phyloP scores from a whole-genome alignment of 2,329 filamentous ascomycete genomes.

The Penicillium aurantiogriseum region DNA sequence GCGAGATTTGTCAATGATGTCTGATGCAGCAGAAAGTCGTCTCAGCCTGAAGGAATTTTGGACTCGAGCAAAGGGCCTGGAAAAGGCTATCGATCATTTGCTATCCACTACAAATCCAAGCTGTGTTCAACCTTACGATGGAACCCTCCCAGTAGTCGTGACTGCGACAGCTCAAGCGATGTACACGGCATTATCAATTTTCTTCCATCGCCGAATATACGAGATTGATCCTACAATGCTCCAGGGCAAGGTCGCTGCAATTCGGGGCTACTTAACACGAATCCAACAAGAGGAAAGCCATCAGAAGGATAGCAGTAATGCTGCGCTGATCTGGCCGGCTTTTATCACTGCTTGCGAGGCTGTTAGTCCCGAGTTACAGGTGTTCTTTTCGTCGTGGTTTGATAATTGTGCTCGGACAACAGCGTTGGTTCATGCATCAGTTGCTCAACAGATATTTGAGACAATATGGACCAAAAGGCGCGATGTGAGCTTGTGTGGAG shows the following conservation, averaged over 20 bases:
- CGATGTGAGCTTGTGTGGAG: constrained; percentile 1
- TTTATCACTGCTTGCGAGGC: constrained; percentile 24
- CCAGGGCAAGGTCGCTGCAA: constrained; percentile 9
- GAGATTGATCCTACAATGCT: constrained; percentile 15
- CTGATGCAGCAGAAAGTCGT: not conserved
- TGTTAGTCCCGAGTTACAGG: constrained; percentile 8
- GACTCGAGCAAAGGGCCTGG: constrained; percentile 14
- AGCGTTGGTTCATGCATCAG: constrained; percentile 12
- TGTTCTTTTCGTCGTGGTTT: constrained; percentile 17
- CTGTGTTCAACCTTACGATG: not conserved
- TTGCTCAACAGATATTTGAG: constrained; percentile 14
- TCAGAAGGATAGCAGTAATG: constrained; percentile 4
- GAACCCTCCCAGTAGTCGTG: not conserved
- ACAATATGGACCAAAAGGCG: constrained; percentile 15
- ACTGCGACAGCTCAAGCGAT: constrained; percentile 12
- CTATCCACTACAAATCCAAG: not conserved
- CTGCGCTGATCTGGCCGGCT: constrained; percentile 19
- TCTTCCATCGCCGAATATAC: constrained; percentile 20
- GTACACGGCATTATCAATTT: constrained; percentile 18
- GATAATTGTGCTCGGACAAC: constrained; percentile 13
- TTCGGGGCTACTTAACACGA: constrained; percentile 4
- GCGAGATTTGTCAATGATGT: constrained; percentile 14
- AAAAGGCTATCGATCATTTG: constrained; percentile 15
- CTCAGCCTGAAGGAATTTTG: constrained; percentile 17
- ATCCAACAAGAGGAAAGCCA: constrained; percentile 3